Conservation (phyloP, 805 yeast genomes). For the Pichia ethanolica region DNA sequence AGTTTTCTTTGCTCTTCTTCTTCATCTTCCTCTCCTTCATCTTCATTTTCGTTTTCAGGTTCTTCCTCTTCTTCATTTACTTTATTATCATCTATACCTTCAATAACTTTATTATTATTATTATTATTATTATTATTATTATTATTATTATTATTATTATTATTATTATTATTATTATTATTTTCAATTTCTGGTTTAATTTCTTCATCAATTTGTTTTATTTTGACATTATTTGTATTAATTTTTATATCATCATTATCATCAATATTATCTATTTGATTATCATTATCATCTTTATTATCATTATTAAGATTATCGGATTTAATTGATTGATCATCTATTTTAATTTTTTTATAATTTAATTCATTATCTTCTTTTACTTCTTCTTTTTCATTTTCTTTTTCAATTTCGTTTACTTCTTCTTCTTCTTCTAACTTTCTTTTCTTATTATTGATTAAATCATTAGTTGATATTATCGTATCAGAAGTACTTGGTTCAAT, state of each 20-base stretch:
- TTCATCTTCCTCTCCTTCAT: slow-evolving; percentile 14
- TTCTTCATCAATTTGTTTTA: slow-evolving; percentile 9
- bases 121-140: no score
- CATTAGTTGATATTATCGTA: background rate
- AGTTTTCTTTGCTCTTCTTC: slow-evolving; percentile 23
- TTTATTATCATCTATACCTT: no score
- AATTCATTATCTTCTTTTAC: no score
- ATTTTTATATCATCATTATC: slow-evolving; percentile 5
- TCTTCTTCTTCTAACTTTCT: slow-evolving; percentile 27
- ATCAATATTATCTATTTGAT: background rate
- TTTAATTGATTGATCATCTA: no score
- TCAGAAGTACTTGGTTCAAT: no score
- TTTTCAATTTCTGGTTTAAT: no score
- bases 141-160: no score
- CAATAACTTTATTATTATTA: no score
- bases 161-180: no score
- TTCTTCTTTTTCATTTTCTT: slow-evolving; percentile 8
- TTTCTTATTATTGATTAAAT: slow-evolving; percentile 14
- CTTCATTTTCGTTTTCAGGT: slow-evolving; percentile 6
- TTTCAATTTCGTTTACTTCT: slow-evolving; percentile 23
- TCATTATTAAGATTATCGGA: no score
- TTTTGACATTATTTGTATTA: slow-evolving; percentile 11
- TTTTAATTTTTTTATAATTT: no score
- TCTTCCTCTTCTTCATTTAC: no score
- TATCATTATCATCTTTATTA: background rate